A percentile compares a stretch with the other conserved stretches of the same genome.
phyloP scores from a whole-genome alignment of 805 yeast genomes.

The Saccharomycopsis amapae region DNA sequence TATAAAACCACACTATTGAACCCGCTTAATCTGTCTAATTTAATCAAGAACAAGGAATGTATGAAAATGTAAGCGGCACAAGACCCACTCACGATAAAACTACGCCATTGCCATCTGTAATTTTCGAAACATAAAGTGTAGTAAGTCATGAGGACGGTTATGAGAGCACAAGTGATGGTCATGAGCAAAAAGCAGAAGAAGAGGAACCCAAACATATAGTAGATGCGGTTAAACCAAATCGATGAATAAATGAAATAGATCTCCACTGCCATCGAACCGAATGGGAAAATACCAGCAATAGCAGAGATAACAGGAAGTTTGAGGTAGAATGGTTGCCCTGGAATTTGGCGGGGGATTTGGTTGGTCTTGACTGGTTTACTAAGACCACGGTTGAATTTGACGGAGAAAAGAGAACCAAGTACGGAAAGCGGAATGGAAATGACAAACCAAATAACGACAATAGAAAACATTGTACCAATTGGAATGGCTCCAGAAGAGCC shows the following conservation, averaged over 20 bases:
- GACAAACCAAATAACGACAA: constrained; percentile 76
- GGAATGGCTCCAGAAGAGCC: constrained; percentile 95
- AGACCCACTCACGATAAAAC: constrained; percentile 81
- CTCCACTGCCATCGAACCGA: constrained; percentile 91
- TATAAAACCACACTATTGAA: constrained; percentile 71
- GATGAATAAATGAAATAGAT: constrained; percentile 88
- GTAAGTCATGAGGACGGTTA: constrained; percentile 74
- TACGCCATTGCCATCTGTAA: constrained; percentile 97
- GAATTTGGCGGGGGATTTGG: constrained; percentile 95
- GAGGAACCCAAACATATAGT: constrained; percentile 96
- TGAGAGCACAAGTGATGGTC: constrained; percentile 72
- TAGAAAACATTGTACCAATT: constrained; percentile 76
- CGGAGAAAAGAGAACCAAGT: constrained; percentile 73
- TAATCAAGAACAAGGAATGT: constrained; percentile 72
- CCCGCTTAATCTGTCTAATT: constrained; percentile 57
- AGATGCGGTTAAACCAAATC: constrained; percentile 88
- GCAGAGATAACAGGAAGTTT: constrained; percentile 58
- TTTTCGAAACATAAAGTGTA: constrained; percentile 84
- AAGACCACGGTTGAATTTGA: constrained; percentile 43
- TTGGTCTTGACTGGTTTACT: constrained; percentile 82
- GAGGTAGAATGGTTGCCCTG: constrained; percentile 81
- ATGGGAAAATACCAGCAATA: constrained; percentile 87
- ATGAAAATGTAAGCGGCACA: constrained; percentile 77
- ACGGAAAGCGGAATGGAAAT: constrained; percentile 80
- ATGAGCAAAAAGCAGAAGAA: constrained; percentile 81